Base-by-base conservation (phyloP, 2,329 filamentous ascomycete genomes). In the Nothopassalora personata region DNA sequence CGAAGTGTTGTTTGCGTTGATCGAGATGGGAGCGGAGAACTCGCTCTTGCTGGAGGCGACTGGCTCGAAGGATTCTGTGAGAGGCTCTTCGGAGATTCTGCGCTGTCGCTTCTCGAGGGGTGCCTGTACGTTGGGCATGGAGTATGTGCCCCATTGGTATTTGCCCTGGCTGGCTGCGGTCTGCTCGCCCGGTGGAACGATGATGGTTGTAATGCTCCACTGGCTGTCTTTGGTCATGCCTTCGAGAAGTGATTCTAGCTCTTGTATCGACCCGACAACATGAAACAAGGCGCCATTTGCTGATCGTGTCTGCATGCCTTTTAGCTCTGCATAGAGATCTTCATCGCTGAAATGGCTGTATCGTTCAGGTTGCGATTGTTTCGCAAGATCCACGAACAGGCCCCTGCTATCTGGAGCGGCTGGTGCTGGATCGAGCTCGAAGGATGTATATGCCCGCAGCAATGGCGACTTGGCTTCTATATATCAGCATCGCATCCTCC, bases 1-100 rank as follows among this genome's bases (percentile, higher is more conserved):
- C 33, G 70, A 66, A 45, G 71, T 70, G 53, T 75, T 70, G 63
- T 68, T 73, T 54, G 74, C 69, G 56, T 76, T 71, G 47, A 74
- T 68, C 54, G 72, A 66, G 64, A 72, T 68, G 27, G 64, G 65
- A 66, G 48, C 62, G 61, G 59, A 60, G 56, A 59, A 71, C 9
- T 31, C 49, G 15, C 28, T 31, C 27, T 28, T 31, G 11, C 10
- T 51, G 57, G 56, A 65, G 28, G 63, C 72, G 61, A 75, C 71
- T 4, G 65, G 58, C 15, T 56, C 57, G 47, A 53, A 54, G 28
- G 60, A 50, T 18, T 60, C 59, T 11, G 60, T 58, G 31, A 65
- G 43, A 19, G 64, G 59, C 43, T 64, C 59, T 60, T 70, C 67
- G 36, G 60, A 59, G 43, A 56, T 56, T 48, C 50, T 13, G 18